Percentiles rank a stretch among this genome's conserved stretches.
These are phyloP conservation scores for Pyricularia sp. DNA, from an alignment of 2,329 filamentous ascomycete species.

Conservation along the genomic window DNA sequence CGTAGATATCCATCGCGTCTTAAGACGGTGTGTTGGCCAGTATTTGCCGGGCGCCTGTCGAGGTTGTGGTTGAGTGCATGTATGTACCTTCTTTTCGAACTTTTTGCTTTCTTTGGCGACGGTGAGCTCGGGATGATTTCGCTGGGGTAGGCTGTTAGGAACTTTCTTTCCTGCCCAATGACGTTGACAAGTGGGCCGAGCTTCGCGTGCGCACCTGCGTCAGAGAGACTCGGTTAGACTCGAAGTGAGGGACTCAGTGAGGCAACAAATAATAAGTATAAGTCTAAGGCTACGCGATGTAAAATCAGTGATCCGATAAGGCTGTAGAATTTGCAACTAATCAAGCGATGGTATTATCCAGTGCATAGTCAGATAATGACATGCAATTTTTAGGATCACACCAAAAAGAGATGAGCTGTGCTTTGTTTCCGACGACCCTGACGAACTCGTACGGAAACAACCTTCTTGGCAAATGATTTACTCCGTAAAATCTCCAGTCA, in stretches of 20 bases:
- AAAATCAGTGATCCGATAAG: not conserved
- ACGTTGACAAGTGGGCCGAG: not conserved
- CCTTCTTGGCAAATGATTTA: not conserved
- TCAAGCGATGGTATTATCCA: not conserved
- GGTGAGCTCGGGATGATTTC: not conserved
- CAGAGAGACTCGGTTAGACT: not conserved
- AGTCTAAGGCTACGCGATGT: not conserved
- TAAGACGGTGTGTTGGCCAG: not conserved
- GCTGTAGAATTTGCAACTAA: not conserved
- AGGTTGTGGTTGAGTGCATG: not conserved
- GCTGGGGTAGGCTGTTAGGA: not conserved
- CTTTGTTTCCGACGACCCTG: too few species aligned
- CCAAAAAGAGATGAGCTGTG: too few species aligned
- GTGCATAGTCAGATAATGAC: not conserved
- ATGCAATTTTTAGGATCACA: not conserved
- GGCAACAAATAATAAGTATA: not conserved
- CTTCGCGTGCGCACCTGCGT: not conserved
- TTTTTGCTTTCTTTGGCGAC: not conserved
- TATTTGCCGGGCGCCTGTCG: not conserved
- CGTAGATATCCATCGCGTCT: constrained; percentile 13
- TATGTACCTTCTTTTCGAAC: not conserved
- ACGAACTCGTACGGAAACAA: not conserved
- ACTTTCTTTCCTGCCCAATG: not conserved
- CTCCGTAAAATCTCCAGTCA: not conserved
- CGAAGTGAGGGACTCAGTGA: not conserved